Percentiles rank a stretch among this genome's conserved stretches.
Conservation (phyloP, 805 yeast species). For the Candida quercuum region DNA sequence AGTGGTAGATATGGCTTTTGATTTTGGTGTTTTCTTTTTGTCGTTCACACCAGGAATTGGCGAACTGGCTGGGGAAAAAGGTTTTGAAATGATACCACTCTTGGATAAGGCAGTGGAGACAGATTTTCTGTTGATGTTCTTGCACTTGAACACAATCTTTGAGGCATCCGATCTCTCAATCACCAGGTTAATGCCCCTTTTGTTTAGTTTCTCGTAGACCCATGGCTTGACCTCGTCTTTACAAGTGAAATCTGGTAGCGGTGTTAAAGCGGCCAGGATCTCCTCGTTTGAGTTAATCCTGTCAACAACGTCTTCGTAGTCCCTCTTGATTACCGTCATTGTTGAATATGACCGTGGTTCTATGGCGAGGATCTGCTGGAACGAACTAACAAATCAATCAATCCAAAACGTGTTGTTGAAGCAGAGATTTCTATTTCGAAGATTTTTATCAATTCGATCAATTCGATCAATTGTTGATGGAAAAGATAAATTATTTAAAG, state of each 20-base stretch:
- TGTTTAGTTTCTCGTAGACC: conserved; percentile 17
- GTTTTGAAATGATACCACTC: not conserved
- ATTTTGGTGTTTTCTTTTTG: not conserved
- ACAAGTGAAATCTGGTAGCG: conserved; percentile 19
- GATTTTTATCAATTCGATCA: not conserved
- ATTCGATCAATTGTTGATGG: conserved; percentile 5
- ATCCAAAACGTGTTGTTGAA: too few relatives aligned
- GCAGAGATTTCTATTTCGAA: too few relatives aligned
- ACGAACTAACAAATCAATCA: too few relatives aligned
- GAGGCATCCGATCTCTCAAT: conserved; percentile 28
- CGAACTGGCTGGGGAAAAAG: too few relatives aligned
- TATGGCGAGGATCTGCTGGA: too few relatives aligned
- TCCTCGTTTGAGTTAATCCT: conserved; percentile 19
- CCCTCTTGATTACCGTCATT: not conserved
- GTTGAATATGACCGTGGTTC: too few relatives aligned
- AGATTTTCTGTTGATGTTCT: conserved; percentile 23
- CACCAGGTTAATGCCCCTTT: conserved; percentile 21
- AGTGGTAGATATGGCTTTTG: too few relatives aligned
- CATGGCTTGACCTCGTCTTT: conserved; percentile 25
- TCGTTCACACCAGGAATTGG: not conserved
- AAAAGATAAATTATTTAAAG: conserved; percentile 11
- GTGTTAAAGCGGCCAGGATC: conserved; percentile 19
- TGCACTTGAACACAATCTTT: conserved; percentile 29
- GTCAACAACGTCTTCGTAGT: not conserved
- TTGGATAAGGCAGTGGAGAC: conserved; percentile 2